Base-by-base conservation (phyloP, 2,329 filamentous ascomycete species). In the Penicillium sp. region DNA sequence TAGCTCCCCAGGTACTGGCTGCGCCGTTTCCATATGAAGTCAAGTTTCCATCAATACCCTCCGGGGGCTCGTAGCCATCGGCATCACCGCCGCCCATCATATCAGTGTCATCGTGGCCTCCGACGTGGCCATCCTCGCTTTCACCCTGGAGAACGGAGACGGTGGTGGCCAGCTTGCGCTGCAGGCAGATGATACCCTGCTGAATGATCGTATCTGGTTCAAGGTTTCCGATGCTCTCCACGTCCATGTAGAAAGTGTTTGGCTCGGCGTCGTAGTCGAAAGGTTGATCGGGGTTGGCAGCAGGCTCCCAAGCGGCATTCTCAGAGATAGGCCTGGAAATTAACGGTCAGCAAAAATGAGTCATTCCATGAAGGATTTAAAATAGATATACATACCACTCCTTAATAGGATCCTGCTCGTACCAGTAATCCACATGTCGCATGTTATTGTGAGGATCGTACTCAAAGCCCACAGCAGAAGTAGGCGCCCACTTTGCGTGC, bases 391-490 rank as follows among this genome's bases (percentile, higher is more conserved):
- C 75, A 11, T 74, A 96, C 93, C 93, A 97, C 81, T 97, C 93
- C 69, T 87, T 84, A 58, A 85, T 83, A 1, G 91, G 78, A 76
- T 96, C 90, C 66, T 88, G 85, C 80, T 99, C 95, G 73, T 92
- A 97, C 95, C 95, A 99, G 76, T 96, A 86, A 70, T 96, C 91
- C 55, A 95, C 83, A 77, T 99, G 95, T 64, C 88, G 86, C 64
- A 99, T 81, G 78, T 96, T 97, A 80, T 99, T 99, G 76, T 96
- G 90, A 59, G 95, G 95, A 74, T 99, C 95, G 76, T 99, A 99
- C 77, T 99, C 95, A 73, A 99, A 99, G 25, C 92, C 93, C 42
- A 99, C 88, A 3, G 95, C 95, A 42, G 92, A 85, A 35, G 91
- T 93, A 2, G 95, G 93, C 69, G 92, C 90, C 95, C 95, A 99